These are phyloP conservation scores for Isochrysis galbana DNA, from an alignment of 78 protist species.

Conservation along the genomic window DNA sequence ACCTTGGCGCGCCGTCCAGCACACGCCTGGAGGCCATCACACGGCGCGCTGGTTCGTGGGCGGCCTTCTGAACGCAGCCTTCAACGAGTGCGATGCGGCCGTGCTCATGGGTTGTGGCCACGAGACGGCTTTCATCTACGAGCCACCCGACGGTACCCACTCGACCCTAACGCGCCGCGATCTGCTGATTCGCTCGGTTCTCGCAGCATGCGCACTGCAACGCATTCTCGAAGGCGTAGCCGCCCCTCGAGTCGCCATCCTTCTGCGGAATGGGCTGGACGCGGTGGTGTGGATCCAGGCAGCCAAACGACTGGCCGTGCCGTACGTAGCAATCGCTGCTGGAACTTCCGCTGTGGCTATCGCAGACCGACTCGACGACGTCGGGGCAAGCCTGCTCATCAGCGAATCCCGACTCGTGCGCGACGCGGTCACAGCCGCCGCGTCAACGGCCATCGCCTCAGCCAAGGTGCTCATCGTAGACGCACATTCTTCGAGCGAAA, in stretches of 20 bases:
- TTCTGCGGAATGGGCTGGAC: not conserved
- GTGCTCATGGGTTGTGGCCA: not conserved
- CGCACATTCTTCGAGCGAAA: no score
- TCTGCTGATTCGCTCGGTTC: not conserved
- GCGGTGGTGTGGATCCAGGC: not conserved
- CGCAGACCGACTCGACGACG: not conserved
- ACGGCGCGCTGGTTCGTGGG: conserved; percentile 3
- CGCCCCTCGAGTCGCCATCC: not conserved
- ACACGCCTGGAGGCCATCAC: not conserved
- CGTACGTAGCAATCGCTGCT: not conserved
- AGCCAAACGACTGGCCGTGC: not conserved
- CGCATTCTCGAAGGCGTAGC: not conserved
- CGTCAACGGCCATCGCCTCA: no score
- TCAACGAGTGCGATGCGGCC: not conserved
- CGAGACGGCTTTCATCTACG: not conserved
- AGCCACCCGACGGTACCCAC: not conserved
- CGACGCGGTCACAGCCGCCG: not conserved
- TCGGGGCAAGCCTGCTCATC: not conserved
- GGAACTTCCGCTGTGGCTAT: not conserved
- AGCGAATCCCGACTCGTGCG: not conserved
- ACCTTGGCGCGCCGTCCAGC: not conserved
- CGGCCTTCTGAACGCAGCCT: not conserved
- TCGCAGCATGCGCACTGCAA: not conserved
- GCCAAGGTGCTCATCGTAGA: no score
- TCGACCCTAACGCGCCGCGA: not conserved